A percentile compares a stretch with the other conserved stretches of the same genome.
Evolutionary conservation across 1,284 basidiomycete species (phyloP).

Genomic region (Boletus semigastroideus): DNA sequence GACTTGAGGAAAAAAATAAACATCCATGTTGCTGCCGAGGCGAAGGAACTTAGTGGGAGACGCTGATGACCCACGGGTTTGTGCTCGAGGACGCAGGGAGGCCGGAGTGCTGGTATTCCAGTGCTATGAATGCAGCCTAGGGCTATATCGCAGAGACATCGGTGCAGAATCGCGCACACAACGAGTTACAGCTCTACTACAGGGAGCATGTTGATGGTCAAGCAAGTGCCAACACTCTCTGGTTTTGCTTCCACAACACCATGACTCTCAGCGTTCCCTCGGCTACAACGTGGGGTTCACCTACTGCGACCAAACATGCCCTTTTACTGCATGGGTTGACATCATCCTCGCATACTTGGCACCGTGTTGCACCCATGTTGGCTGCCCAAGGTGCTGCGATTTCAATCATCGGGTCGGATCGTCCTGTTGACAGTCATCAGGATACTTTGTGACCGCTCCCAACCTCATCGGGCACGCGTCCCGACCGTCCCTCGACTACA

Average conservation of each 20-base stretch:
- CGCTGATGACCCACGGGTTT: too few species aligned
- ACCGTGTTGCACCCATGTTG: constrained; percentile 19
- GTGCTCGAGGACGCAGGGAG: too few species aligned
- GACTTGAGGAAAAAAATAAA: too few species aligned
- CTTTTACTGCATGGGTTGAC: constrained; percentile 24
- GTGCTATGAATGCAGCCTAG: too few species aligned
- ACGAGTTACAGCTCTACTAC: too few species aligned
- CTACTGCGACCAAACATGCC: constrained; percentile 15
- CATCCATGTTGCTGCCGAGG: too few species aligned
- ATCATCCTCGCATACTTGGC: constrained; percentile 23
- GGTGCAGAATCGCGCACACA: too few species aligned
- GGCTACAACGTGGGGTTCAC: constrained; percentile 19
- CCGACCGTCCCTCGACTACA: constrained; percentile 17
- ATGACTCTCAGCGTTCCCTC: constrained; percentile 15
- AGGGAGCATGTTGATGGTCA: too few species aligned
- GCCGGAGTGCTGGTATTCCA: too few species aligned
- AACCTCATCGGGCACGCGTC: constrained; percentile 25
- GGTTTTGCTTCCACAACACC: neutral
- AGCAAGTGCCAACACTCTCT: too few species aligned
- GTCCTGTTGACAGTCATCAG: constrained; percentile 2
- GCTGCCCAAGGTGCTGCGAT: constrained; percentile 17
- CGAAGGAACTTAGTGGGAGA: too few species aligned
- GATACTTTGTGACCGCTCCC: constrained; percentile 27
- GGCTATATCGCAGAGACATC: too few species aligned
- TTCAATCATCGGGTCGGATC: neutral